Percentiles rank a stretch among this genome's conserved stretches.
Evolutionary conservation across 192 early-diverging fungal genomes (phyloP).

Genomic region (Lobosporangium transversale): DNA sequence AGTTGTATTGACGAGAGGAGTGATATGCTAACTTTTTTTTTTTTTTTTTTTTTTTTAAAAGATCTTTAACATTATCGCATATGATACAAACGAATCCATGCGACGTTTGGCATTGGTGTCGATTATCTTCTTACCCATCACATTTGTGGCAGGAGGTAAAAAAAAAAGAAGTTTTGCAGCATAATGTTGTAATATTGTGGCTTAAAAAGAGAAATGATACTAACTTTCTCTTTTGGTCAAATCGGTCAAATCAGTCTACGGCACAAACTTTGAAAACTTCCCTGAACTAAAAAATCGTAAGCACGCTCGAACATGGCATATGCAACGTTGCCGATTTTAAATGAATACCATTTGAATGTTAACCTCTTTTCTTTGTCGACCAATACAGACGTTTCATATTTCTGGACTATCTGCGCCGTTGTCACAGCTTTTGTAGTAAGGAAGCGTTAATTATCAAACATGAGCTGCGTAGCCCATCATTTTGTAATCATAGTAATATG

Average conservation of each 20-base stretch:
- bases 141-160: slow-evolving; percentile 64
- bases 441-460: too few relatives aligned
- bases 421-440: slow-evolving; percentile 32
- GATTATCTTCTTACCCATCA: slow-evolving; percentile 64
- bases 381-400: slow-evolving; percentile 29
- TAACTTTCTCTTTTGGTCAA: too few relatives aligned
- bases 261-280: slow-evolving; percentile 63
- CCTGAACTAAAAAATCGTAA: slow-evolving; percentile 41
- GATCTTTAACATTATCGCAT: slow-evolving; percentile 59
- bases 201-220: too few relatives aligned
- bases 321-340: too few relatives aligned
- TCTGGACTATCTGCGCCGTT: slow-evolving; percentile 52
- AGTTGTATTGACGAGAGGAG: neutral
- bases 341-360: too few relatives aligned
- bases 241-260: too few relatives aligned
- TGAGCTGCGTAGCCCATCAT: too few relatives aligned
- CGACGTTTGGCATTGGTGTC: slow-evolving; percentile 40
- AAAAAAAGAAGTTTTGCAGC: too few relatives aligned
- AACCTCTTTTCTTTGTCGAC: neutral
- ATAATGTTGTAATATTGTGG: too few relatives aligned
- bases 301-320: too few relatives aligned
- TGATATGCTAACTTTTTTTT: neutral
- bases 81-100: slow-evolving; percentile 61
- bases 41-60: neutral
- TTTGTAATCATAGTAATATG: too few relatives aligned